Conservation (phyloP, 208 protist species). For the Trypanosomatidae sp. region DNA sequence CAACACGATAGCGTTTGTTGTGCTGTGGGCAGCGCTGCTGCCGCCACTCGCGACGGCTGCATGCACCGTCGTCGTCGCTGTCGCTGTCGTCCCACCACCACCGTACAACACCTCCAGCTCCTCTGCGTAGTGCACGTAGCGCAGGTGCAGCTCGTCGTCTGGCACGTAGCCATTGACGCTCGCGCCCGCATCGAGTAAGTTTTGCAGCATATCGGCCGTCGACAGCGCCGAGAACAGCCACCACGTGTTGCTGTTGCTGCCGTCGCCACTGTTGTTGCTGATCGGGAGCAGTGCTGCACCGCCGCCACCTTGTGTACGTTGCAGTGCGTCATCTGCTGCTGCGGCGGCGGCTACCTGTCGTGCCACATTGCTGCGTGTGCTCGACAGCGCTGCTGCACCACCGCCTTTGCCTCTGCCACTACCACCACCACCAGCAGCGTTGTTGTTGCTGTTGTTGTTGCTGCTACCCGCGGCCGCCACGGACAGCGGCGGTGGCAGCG, state of each 20-base stretch:
- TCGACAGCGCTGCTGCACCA: no score
- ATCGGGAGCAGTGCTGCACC: no score
- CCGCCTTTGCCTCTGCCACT: no score
- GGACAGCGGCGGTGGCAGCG: slow-evolving; percentile 8
- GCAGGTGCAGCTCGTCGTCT: slow-evolving; percentile 27
- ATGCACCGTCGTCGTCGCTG: not conserved
- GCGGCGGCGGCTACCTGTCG: no score
- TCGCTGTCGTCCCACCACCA: not conserved
- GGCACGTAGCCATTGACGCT: slow-evolving; percentile 27
- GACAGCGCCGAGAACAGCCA: slow-evolving; percentile 21
- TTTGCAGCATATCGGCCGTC: slow-evolving; percentile 29
- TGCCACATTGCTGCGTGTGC: no score
- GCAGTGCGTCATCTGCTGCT: not conserved
- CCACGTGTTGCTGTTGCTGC: slow-evolving; percentile 21
- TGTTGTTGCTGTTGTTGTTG: not conserved
- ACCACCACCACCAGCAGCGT: not conserved
- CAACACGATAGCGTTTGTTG: no score
- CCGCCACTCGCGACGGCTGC: not conserved
- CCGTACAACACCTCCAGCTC: not conserved
- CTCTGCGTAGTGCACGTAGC: slow-evolving; percentile 25
- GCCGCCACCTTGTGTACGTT: no score
- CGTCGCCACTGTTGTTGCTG: no score
- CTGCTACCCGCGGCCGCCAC: not conserved
- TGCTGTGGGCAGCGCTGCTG: not conserved
- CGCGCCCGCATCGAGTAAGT: slow-evolving; percentile 24